Conservation (phyloP, 2,329 filamentous ascomycete species). For the Penicillium paneum region DNA sequence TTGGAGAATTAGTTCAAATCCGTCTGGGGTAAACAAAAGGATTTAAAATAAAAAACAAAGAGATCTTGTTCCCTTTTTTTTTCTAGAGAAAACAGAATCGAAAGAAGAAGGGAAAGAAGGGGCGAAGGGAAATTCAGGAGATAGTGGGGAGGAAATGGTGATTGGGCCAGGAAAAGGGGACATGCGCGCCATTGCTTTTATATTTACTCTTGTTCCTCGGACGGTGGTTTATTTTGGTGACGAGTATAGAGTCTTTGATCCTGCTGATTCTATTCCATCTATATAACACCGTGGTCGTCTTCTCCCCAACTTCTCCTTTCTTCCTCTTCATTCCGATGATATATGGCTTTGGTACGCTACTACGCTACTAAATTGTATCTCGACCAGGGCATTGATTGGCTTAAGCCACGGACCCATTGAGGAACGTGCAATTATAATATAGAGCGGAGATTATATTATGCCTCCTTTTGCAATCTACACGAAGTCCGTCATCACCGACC, state of each 20-base stretch:
- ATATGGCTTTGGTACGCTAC: constrained; percentile 22
- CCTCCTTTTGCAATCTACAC: neutral
- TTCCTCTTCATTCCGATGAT: neutral
- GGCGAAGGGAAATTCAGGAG: constrained; percentile 15
- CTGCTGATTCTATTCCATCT: neutral
- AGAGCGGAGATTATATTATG: neutral
- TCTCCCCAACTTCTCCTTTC: neutral
- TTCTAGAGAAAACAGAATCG: neutral
- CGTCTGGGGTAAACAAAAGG: constrained; percentile 3
- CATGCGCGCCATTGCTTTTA: constrained; percentile 5
- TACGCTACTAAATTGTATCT: constrained; percentile 13
- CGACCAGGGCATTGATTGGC: constrained; percentile 14
- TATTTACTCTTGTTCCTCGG: neutral
- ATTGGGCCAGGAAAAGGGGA: constrained; percentile 11
- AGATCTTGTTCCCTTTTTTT: neutral
- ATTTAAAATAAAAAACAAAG: neutral
- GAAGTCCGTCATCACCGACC: neutral
- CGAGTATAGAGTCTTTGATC: too few species aligned
- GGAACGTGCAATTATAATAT: constrained; percentile 5
- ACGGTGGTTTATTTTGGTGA: neutral
- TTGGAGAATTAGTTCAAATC: neutral
- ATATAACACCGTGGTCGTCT: neutral
- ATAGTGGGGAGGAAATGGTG: constrained; percentile 10
- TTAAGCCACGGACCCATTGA: constrained; percentile 4
- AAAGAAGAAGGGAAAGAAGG: constrained; percentile 9